These are phyloP conservation scores for Chromosphaera perkinsii DNA, from an alignment of 208 protist species.

Conservation along the genomic window DNA sequence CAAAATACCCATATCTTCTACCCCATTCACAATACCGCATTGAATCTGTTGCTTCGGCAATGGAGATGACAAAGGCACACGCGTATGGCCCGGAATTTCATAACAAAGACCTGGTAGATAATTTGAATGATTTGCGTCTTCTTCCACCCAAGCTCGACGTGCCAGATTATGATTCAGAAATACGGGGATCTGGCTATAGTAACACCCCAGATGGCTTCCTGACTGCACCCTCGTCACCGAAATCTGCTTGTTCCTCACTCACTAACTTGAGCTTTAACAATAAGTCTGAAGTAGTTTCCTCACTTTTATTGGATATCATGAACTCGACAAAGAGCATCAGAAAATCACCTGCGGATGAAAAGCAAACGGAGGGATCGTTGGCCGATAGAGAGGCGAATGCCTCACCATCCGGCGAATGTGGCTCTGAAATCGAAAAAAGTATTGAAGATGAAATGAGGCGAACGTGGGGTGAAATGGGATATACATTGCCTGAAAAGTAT, in stretches of 20 bases:
- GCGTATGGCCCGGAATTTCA: not conserved
- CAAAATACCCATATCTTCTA: conserved; percentile 5
- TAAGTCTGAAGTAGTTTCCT: too few relatives aligned
- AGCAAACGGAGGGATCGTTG: not conserved
- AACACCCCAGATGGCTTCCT: not conserved
- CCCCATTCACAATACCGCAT: too few relatives aligned
- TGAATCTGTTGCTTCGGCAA: too few relatives aligned
- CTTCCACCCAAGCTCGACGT: not conserved
- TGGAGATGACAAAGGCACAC: too few relatives aligned
- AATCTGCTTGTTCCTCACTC: too few relatives aligned
- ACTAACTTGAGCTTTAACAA: too few relatives aligned
- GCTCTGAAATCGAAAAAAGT: not conserved
- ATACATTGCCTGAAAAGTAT: not conserved
- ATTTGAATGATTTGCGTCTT: not conserved
- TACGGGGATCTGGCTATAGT: too few relatives aligned
- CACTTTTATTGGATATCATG: too few relatives aligned
- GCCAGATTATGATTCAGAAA: too few relatives aligned
- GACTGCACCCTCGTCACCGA: too few relatives aligned
- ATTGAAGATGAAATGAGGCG: not conserved
- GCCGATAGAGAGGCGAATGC: not conserved
- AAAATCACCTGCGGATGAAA: not conserved
- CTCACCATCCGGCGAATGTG: not conserved
- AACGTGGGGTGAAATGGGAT: not conserved
- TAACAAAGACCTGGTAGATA: not conserved
- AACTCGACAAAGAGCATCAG: too few relatives aligned